Evolutionary conservation across 805 yeast species (phyloP).

Genomic region (Ogataea wickerhamii): DNA sequence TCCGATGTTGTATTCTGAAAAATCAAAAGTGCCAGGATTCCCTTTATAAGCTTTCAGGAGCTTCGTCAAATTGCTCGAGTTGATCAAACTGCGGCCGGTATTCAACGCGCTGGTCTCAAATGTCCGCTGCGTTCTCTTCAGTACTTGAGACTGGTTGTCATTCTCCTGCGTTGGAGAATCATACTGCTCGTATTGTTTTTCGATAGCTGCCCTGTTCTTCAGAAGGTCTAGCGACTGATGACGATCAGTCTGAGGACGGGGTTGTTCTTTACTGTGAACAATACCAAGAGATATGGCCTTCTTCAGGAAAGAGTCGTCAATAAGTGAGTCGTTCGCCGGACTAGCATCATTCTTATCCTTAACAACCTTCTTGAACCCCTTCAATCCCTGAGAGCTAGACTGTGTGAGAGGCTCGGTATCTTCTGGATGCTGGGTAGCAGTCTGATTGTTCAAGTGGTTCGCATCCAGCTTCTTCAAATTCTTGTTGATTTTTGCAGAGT

Average conservation of each 20-base stretch:
- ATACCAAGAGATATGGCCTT: constrained; percentile 25
- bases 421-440: neutral
- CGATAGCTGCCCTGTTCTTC: constrained; percentile 21
- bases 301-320: constrained; percentile 12
- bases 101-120: constrained; percentile 1
- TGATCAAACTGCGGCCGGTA: constrained; percentile 4
- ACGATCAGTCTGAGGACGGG: constrained; percentile 9
- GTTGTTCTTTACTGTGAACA: constrained; percentile 19
- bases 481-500: constrained; percentile 6
- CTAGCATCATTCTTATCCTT: neutral
- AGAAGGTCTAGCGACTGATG: constrained; percentile 24
- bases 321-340: neutral
- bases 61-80: constrained; percentile 15
- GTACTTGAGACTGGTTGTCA: constrained; percentile 6
- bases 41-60: constrained; percentile 21
- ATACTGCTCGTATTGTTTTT: constrained; percentile 14
- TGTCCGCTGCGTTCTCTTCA: constrained; percentile 7
- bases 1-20: constrained; percentile 11
- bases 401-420: neutral
- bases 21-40: constrained; percentile 4
- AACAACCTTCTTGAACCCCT: neutral
- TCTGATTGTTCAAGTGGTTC: constrained; percentile 6
- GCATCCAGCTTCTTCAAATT: constrained; percentile 11
- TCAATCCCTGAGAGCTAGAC: neutral
- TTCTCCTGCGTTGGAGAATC: constrained; percentile 2